Conservation (phyloP, 805 yeast species). For the Brettanomyces bruxellensis region DNA sequence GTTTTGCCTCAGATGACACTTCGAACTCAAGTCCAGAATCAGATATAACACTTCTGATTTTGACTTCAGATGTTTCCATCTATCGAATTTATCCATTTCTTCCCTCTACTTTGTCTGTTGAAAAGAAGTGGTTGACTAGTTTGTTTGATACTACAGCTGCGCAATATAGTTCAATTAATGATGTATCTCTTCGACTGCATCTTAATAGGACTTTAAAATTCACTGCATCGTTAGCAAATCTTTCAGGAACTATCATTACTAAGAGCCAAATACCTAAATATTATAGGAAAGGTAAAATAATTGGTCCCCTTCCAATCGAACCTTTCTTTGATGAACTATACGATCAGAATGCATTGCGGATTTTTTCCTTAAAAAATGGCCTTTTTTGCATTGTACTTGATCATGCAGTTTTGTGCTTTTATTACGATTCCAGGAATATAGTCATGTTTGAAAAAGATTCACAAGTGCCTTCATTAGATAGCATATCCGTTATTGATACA, state of each 20-base stretch:
- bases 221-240: slow-evolving; percentile 12
- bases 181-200: slow-evolving; percentile 4
- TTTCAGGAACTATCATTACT: slow-evolving; percentile 6
- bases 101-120: slow-evolving; percentile 36
- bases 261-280: slow-evolving; percentile 10
- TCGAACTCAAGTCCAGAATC: slow-evolving; percentile 25
- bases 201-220: slow-evolving; percentile 17
- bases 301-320: slow-evolving; percentile 43
- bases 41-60: slow-evolving; percentile 42
- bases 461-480: slow-evolving; percentile 3
- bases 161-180: slow-evolving; percentile 16
- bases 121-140: slow-evolving; percentile 21
- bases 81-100: slow-evolving; percentile 57
- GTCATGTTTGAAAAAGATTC: slow-evolving; percentile 16
- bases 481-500: slow-evolving; percentile 7
- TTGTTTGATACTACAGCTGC: slow-evolving; percentile 19
- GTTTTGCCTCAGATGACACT: slow-evolving; percentile 28
- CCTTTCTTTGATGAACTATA: slow-evolving; percentile 52
- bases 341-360: slow-evolving; percentile 29
- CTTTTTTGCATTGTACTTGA: slow-evolving; percentile 15
- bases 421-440: slow-evolving; percentile 13
- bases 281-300: slow-evolving; percentile 14
- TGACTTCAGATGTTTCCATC: slow-evolving; percentile 49
- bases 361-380: slow-evolving; percentile 18
- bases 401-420: slow-evolving; percentile 13